Evolutionary conservation across 108 stramenopile genomes (phyloP).

Genomic region (Ochromonas danica): DNA sequence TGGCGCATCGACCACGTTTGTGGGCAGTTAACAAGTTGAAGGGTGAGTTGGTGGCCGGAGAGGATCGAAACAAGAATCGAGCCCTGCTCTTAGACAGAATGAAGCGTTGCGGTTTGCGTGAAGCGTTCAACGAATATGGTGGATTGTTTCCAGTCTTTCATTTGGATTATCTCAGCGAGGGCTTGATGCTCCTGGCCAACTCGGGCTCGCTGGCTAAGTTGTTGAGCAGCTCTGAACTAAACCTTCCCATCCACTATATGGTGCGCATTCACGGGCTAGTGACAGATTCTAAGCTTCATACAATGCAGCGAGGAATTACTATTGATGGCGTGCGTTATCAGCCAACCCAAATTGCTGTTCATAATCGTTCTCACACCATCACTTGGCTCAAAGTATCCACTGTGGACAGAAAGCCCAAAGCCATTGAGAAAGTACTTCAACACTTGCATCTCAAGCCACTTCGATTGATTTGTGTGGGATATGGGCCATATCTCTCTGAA

Average conservation of each 20-base stretch:
- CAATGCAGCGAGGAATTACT: background rate
- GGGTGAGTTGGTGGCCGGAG: background rate
- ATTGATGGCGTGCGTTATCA: background rate
- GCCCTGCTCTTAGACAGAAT: too few species aligned
- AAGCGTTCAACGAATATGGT: too few species aligned
- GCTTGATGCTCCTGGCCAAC: background rate
- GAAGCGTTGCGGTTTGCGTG: too few species aligned
- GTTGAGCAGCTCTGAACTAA: background rate
- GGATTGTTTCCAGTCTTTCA: background rate
- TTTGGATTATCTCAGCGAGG: background rate
- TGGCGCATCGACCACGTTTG: background rate
- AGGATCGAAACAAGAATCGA: background rate
- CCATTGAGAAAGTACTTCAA: background rate
- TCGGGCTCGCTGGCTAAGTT: background rate
- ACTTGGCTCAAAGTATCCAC: background rate
- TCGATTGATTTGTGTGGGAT: background rate
- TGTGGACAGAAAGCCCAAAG: background rate
- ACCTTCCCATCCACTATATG: background rate
- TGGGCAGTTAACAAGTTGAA: background rate
- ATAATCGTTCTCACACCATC: background rate
- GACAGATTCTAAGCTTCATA: background rate
- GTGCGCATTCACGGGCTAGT: background rate
- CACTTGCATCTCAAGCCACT: background rate
- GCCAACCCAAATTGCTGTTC: background rate
- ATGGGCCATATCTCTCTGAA: background rate